Evolutionary conservation across 2,329 filamentous ascomycete species (phyloP), one percentile per base, ranked within the genome.

Genomic region (Tolypocladium paradoxum): DNA sequence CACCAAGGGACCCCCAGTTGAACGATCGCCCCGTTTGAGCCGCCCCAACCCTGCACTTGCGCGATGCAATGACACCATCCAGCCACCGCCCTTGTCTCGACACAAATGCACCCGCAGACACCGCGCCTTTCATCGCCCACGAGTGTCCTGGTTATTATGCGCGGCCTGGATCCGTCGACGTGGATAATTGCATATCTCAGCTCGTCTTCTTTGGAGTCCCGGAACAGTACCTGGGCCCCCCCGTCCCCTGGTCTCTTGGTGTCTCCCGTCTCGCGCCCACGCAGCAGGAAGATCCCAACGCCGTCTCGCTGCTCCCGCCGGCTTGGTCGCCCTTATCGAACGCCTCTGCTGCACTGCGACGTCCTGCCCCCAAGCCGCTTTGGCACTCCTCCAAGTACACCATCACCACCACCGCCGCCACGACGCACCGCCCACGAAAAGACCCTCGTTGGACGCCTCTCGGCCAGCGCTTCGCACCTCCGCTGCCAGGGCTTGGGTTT

Each of bases 291-390:
- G 56, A 55, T 56, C 55, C 53, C 51, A 58, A 51, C 53, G 53
- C 58, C 58, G 51, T 54, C 56, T 55, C 54, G 56, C 51, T 53
- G 51, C 50, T 56, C 57, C 57, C 49, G 57, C 54, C 49, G 54
- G 53, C 53, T 55, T 53, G 56, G 55, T 51, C 56, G 50, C 56
- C 43, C 51, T 46, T 52, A 54, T 57, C 40, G 45, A 50, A 53
- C 52, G 55, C 54, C 55, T 56, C 40, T 54, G 48, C 55, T 55
- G 49, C 54, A 57, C 55, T 58, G 52, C 57, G 55, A 58, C 57
- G 47, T 57, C 54, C 50, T 35, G 1, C 49, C 49, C 49, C 49
- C 34, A 29, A 40, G 49, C 35, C 49, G 27, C 43, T 31, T 46
- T 46, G 43, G 43, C 16, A 16, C 18, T 18, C 20, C 22, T 43